phyloP scores from a whole-genome alignment of 164 flowering plant species.

The Pachysandra terminalis region DNA sequence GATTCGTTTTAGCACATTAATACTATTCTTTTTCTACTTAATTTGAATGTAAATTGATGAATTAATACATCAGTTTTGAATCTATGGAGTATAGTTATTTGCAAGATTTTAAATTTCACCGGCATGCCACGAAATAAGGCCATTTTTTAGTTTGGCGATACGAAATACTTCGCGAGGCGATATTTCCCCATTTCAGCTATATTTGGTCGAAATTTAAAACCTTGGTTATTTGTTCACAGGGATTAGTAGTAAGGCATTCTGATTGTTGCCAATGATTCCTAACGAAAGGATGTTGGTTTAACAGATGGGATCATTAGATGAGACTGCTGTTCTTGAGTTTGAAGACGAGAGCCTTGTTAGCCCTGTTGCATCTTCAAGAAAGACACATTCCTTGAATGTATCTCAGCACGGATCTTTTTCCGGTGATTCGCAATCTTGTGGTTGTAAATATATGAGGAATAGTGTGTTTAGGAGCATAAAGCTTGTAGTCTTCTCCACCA shows the following conservation, averaged over 20 bases:
- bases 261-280: slow-evolving; percentile 1
- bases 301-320: slow-evolving; percentile 52
- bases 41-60: no score
- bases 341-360: slow-evolving; percentile 48
- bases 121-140: no score
- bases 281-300: slow-evolving; percentile 2
- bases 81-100: no score
- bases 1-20: no score
- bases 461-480: slow-evolving; percentile 37
- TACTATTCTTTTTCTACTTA: no score
- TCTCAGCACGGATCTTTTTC: slow-evolving; percentile 23
- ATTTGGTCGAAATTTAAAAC: no score
- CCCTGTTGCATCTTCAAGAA: slow-evolving; percentile 24
- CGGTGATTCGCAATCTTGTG: slow-evolving; percentile 8
- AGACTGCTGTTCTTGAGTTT: slow-evolving; percentile 30
- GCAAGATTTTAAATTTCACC: no score
- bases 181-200: no score
- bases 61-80: no score
- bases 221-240: not conserved
- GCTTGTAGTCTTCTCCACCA: slow-evolving; percentile 52
- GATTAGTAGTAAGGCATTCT: no score
- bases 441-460: slow-evolving; percentile 14
- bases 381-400: slow-evolving; percentile 17
- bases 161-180: no score
- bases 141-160: no score